Percentiles rank a stretch among this genome's conserved stretches.
These are phyloP conservation scores for Pseudozyma tsukubaensis DNA, from an alignment of 1,284 basidiomycete genomes.

Conservation along the genomic window DNA sequence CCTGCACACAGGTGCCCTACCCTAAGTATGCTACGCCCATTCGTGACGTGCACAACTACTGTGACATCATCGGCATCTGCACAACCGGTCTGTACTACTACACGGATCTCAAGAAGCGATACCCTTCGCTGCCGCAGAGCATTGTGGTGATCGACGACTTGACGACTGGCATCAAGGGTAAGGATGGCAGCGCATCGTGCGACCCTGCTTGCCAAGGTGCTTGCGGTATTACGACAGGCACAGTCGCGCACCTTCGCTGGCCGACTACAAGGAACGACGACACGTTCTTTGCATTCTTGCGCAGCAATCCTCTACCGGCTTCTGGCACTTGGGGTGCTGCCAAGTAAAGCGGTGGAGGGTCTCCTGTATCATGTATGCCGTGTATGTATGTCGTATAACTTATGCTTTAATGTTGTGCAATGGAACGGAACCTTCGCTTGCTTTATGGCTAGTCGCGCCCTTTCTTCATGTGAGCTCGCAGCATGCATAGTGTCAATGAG, in stretches of 20 bases:
- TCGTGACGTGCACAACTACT: constrained; percentile 33
- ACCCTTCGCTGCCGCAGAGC: constrained; percentile 21
- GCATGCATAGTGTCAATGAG: not conserved
- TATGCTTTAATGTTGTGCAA: no score
- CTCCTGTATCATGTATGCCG: no score
- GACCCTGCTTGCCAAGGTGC: constrained; percentile 21
- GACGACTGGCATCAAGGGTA: constrained; percentile 16
- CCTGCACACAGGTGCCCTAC: constrained; percentile 26
- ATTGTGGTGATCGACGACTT: constrained; percentile 21
- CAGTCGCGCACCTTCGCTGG: constrained; percentile 11
- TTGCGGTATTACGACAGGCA: constrained; percentile 12
- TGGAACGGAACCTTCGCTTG: no score
- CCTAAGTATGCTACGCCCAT: constrained; percentile 29
- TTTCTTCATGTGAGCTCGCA: no score
- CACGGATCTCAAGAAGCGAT: constrained; percentile 24
- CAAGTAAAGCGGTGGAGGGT: constrained; percentile 2
- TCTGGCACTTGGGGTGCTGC: constrained; percentile 25
- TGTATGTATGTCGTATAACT: no score
- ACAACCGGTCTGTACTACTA: constrained; percentile 28
- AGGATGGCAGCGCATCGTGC: constrained; percentile 13
- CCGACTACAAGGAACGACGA: constrained; percentile 13
- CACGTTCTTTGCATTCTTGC: constrained; percentile 30
- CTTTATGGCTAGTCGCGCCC: no score
- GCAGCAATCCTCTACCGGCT: constrained; percentile 18
- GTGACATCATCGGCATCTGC: constrained; percentile 34